Conservation (phyloP, 2,329 filamentous ascomycete species). For the Gnomoniopsis smithogilvyi region DNA sequence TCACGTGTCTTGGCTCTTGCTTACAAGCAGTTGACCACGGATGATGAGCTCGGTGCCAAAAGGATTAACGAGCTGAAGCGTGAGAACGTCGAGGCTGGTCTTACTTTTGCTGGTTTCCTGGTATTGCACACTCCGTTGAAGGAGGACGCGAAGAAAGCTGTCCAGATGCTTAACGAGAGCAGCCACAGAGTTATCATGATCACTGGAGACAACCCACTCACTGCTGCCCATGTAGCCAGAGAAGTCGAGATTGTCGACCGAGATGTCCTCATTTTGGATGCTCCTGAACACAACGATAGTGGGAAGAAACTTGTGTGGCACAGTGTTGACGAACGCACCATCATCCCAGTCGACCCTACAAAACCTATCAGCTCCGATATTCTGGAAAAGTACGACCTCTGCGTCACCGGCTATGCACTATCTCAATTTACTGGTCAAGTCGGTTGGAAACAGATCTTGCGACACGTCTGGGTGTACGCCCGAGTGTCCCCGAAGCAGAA, state of each 20-base stretch:
- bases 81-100: constrained; percentile 80
- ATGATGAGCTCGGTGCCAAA: constrained; percentile 75
- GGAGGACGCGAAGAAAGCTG: constrained; percentile 89
- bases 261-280: constrained; percentile 90
- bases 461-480: constrained; percentile 95
- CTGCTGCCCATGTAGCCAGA: constrained; percentile 89
- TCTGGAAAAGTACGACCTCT: constrained; percentile 82
- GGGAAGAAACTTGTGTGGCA: constrained; percentile 87
- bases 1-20: constrained; percentile 90
- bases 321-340: constrained; percentile 86
- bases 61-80: constrained; percentile 93
- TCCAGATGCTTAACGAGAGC: constrained; percentile 97
- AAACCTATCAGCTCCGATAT: constrained; percentile 79
- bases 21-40: constrained; percentile 84
- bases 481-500: constrained; percentile 98
- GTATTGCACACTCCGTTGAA: constrained; percentile 95
- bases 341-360: constrained; percentile 79
- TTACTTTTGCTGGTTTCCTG: constrained; percentile 91
- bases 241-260: constrained; percentile 98
- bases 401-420: constrained; percentile 91
- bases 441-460: constrained; percentile 73
- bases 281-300: constrained; percentile 82
- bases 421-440: constrained; percentile 80
- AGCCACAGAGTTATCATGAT: constrained; percentile 99
- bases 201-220: constrained; percentile 95